Conservation (phyloP, 495 filamentous ascomycete species). For the Talaromyces liani region DNA sequence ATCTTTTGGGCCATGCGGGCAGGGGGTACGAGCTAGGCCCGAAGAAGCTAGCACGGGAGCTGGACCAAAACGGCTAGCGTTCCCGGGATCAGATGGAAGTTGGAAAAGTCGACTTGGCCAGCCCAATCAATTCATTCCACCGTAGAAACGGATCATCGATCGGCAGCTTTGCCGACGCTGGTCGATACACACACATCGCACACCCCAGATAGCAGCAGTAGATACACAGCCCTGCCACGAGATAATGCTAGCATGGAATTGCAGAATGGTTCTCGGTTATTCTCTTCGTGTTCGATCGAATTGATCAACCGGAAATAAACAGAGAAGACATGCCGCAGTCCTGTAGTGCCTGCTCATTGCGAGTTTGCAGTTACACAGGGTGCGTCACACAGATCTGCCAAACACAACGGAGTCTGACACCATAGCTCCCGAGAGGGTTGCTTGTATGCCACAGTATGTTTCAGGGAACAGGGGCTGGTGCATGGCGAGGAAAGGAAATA, state of each 20-base stretch:
- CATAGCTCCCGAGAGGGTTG: background rate
- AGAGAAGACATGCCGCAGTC: background rate
- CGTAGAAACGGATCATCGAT: background rate
- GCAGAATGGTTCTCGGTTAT: background rate
- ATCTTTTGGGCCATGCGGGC: background rate
- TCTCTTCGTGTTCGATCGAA: background rate
- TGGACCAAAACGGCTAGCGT: conserved; percentile 7
- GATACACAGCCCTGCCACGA: background rate
- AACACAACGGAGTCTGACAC: background rate
- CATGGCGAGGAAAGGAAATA: background rate
- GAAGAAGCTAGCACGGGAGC: conserved; percentile 18
- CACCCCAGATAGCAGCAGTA: background rate
- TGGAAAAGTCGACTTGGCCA: background rate
- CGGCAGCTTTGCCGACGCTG: background rate
- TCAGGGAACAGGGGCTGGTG: background rate
- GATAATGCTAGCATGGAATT: background rate
- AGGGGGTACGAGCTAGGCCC: conserved; percentile 12
- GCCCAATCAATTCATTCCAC: background rate
- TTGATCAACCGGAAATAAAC: background rate
- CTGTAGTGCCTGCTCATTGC: background rate
- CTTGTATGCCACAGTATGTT: background rate
- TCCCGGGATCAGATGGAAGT: background rate
- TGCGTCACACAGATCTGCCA: background rate
- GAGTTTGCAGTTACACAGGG: background rate
- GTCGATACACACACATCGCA: background rate